phyloP scores from a whole-genome alignment of 345 rosid species.

The Eucalyptus globulus region DNA sequence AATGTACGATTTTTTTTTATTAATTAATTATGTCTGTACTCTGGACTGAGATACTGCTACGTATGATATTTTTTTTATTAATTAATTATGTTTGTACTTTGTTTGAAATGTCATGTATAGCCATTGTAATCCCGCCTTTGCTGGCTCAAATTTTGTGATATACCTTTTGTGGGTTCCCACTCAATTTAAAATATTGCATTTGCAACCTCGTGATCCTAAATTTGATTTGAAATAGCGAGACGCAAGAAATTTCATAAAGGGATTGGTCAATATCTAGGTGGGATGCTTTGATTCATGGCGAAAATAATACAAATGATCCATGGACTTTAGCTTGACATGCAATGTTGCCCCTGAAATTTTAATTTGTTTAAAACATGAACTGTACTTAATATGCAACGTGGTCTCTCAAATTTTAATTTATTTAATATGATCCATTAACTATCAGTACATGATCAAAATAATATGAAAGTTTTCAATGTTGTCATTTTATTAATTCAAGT shows the following conservation, averaged over 20 bases:
- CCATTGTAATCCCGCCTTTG: neutral
- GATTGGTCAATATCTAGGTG: too few species aligned
- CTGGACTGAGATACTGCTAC: neutral
- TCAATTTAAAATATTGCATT: neutral
- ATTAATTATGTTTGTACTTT: neutral
- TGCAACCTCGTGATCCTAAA: neutral
- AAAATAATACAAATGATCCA: too few species aligned
- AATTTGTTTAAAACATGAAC: neutral
- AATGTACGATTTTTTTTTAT: neutral
- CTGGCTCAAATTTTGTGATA: neutral
- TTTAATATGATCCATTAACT: too few species aligned
- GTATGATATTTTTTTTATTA: neutral
- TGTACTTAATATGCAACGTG: too few species aligned
- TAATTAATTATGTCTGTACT: neutral
- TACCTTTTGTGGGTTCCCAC: neutral
- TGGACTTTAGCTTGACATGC: too few species aligned
- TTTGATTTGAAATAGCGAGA: neutral
- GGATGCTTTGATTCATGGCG: neutral
- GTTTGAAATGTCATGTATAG: neutral
- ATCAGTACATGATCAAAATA: too few species aligned
- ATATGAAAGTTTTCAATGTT: too few species aligned
- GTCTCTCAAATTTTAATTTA: rapidly evolving
- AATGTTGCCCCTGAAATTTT: rapidly evolving
- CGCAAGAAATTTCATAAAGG: neutral
- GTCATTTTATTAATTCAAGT: too few species aligned